Base-by-base conservation (phyloP, 139 green algal genomes). In the Coelastrella sp. region DNA sequence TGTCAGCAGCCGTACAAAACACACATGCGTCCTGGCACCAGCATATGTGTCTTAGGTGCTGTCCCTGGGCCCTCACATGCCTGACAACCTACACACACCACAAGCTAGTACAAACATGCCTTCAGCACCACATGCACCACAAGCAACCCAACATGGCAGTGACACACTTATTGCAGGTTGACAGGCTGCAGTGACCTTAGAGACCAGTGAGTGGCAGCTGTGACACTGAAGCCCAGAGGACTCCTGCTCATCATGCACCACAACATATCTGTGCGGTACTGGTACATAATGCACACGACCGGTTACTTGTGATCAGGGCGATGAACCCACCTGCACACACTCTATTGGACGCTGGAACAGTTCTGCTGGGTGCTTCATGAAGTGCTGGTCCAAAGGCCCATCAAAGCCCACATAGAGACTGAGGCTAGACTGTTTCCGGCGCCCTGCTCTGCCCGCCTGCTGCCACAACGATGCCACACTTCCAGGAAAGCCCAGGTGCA, bases 331-430 rank as follows among this genome's bases (percentile, higher is more conserved):
- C 89, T 95, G 94, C n/a, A 95, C 96, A 10, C 65, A 63, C 94
- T 99, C 97, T 20, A 99, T 95, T 22, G 94, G 78, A 22, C 95
- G 82, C 1, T 78, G 83, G 85, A 99, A 99, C 7, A 99, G 95
- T 56, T 92, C 81, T 10, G 93, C 76, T 19, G 97, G 97, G 81
- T 97, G 89, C 8, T 78, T 81, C 96, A 99, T 97, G 91, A 99
- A 99, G 95, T 98, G 97, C 94, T 99, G 98, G 93, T 99, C 98
- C 91, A 99, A 91, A 4, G 98, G 97, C 0, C 95, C 93, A 76
- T 99, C 97, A 92, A 98, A 99, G 7, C 92, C 97, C 58, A 99
- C 93, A 92, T 97, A 97, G 81, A 99, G 93, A 35, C 95, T 95
- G 25, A 98, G 78, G 20, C 91, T 95, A 7, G 92, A 35, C 91